Evolutionary conservation across 1,284 basidiomycete species (phyloP).

Genomic region (Irpex sp.): DNA sequence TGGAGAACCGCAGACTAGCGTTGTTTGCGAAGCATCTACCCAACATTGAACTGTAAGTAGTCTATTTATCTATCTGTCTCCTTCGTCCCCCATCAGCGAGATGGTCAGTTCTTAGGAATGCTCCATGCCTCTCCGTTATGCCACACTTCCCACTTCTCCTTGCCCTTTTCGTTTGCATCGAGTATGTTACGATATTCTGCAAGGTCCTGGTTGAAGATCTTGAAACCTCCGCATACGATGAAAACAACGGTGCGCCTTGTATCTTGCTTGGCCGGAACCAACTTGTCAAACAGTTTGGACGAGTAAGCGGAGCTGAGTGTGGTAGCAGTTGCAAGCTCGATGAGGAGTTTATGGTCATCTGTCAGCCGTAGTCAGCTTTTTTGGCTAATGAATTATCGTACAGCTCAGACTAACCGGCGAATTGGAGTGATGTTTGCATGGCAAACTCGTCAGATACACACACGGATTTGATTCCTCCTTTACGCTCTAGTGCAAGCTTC

Average conservation of each 20-base stretch:
- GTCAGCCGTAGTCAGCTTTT: neutral
- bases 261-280: conserved; percentile 35
- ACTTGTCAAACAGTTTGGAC: conserved; percentile 44
- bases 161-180: conserved; percentile 27
- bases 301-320: conserved; percentile 65
- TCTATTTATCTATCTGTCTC: neutral
- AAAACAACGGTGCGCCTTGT: conserved; percentile 46
- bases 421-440: conserved; percentile 52
- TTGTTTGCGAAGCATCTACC: no score
- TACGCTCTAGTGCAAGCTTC: conserved; percentile 55
- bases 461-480: conserved; percentile 51
- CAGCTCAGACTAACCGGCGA: conserved; percentile 45
- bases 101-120: conserved; percentile 22
- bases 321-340: conserved; percentile 70
- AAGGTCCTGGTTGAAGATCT: conserved; percentile 53
- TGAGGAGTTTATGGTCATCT: conserved; percentile 74
- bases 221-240: conserved; percentile 72
- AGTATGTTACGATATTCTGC: conserved; percentile 40
- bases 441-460: conserved; percentile 64
- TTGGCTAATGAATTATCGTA: neutral
- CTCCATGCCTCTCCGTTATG: conserved; percentile 34
- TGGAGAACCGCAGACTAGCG: no score
- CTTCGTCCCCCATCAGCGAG: neutral
- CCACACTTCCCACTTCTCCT: conserved; percentile 32
- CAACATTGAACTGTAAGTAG: neutral